phyloP scores from a whole-genome alignment of 208 protist genomes.

The Naegleria lovaniensis region DNA sequence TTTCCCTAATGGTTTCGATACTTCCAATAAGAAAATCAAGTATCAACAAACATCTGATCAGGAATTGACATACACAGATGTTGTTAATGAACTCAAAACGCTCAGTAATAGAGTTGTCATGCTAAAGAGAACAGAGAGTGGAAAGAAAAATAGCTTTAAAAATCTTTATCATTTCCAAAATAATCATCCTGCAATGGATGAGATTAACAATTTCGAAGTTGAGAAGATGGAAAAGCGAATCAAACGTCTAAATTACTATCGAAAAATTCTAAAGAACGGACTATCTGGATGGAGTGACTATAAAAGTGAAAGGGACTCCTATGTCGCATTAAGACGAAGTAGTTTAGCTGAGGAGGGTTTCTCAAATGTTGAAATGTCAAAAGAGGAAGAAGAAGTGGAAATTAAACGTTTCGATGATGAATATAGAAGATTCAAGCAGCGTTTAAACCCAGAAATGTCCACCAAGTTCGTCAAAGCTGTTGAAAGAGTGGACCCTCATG shows the following conservation, averaged over 20 bases:
- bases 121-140: neutral
- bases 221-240: constrained; percentile 6
- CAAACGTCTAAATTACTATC: neutral
- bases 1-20: neutral
- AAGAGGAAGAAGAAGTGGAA: neutral
- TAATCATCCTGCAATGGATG: neutral
- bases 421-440: neutral
- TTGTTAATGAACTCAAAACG: neutral
- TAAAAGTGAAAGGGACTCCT: neutral
- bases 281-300: neutral
- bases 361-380: neutral
- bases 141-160: neutral
- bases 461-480: neutral
- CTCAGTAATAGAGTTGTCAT: too few relatives aligned
- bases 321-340: neutral
- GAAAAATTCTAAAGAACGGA: neutral
- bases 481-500: neutral
- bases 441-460: neutral
- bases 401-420: constrained; percentile 1
- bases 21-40: neutral
- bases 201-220: neutral
- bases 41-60: neutral
- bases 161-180: neutral
- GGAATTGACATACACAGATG: neutral
- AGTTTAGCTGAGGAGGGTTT: neutral